Conservation (phyloP, 1,139 yeast genomes). For the Taphrina wiesneri region DNA sequence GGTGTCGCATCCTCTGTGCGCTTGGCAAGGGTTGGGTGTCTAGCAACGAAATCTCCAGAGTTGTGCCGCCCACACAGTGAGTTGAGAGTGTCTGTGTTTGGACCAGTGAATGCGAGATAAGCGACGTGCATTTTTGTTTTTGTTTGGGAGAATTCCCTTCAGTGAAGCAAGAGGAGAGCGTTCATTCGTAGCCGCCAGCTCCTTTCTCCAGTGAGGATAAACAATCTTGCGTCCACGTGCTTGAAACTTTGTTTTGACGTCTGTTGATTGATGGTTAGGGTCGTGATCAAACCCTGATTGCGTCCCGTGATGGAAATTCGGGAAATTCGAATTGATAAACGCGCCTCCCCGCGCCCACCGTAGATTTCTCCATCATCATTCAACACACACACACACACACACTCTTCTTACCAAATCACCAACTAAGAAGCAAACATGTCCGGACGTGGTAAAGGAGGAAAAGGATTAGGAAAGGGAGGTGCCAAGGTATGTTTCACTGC, state of each 20-base stretch:
- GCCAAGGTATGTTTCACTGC: slow-evolving; percentile 34
- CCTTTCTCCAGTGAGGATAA: neutral
- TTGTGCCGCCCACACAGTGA: too few species aligned
- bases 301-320: slow-evolving; percentile 13
- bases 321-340: slow-evolving; percentile 1
- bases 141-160: neutral
- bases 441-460: slow-evolving; percentile 85
- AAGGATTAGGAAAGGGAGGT: slow-evolving; percentile 89
- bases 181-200: neutral
- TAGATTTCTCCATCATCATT: neutral
- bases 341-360: slow-evolving; percentile 9
- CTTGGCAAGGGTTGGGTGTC: neutral
- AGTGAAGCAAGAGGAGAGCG: neutral
- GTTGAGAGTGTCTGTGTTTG: too few species aligned
- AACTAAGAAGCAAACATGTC: slow-evolving; percentile 24
- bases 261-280: slow-evolving; percentile 6
- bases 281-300: neutral
- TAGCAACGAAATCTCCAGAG: too few species aligned
- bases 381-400: neutral
- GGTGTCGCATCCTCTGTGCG: too few species aligned
- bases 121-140: neutral
- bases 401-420: neutral
- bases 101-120: neutral
- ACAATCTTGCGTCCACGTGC: neutral
- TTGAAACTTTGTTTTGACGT: neutral